Base-by-base conservation (phyloP, 352 stramenopile species). In the Phytophthora sojae region DNA sequence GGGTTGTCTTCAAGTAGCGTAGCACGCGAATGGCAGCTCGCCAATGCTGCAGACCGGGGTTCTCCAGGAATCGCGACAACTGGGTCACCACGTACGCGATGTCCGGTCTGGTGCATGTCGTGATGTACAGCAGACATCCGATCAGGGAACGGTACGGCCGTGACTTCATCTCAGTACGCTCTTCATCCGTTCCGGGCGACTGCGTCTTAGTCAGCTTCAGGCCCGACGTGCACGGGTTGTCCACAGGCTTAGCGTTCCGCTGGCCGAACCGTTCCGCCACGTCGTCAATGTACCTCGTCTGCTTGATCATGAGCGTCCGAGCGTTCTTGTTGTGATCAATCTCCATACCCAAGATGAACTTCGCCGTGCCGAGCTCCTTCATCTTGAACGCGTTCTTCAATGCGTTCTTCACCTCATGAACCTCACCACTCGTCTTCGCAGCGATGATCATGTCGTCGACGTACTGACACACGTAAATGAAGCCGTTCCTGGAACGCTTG, bases 301-400 rank as follows among this genome's bases (percentile, higher is more conserved):
- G 53, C 30, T 59, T 49, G 19, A 21, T 59, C 53, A 59, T 47
- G n/a, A 59, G 30, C 30, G 53, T 59, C 9, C 53, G n/a, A 15
- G 17, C 53, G 6, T 8, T 17, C 30, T 29, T 59, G 25, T 47
- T 30, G 15, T 49, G 53, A 19, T 49, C 29, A 26, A 45, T 59
- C 30, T 59, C 30, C 53, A 59, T 59, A 17, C 53, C 53, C 26
- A 59, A 47, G n/a, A 59, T 59, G 14, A 54, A 35, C 21, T 32
- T 54, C 19, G 21, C 49, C 12, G 49, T 17, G 15, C 49, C 49
- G 21, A 47, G 30, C 1, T 59, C 53, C 53, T 30, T 59, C 29
- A 59, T 49, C 53, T 59, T 59, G 29, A 59, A 59, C 15, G 53
- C 53, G 15, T 29, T 47, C n/a, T n/a, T n/a, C n/a, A n/a, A n/a